Percentiles rank a stretch among this genome's conserved stretches.
Conservation (phyloP, 352 stramenopile species). For the Globisporangium viniferum region DNA sequence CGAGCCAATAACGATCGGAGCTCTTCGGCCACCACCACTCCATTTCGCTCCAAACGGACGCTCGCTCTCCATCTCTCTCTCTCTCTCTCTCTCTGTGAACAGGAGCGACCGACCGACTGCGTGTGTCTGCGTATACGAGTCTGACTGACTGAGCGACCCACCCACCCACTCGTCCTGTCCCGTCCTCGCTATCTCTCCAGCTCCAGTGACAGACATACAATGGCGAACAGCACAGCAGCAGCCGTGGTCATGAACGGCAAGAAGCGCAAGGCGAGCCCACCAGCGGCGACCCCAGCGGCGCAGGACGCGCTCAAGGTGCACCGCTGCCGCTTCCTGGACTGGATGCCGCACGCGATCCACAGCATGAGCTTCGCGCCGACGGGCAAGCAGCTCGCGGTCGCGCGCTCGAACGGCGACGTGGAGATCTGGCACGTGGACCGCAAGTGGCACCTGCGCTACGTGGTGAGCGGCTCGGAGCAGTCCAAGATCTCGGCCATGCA, state of each 20-base stretch:
- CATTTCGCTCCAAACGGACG: conserved; percentile 5
- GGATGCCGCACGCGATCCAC: conserved; percentile 74
- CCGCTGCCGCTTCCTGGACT: conserved; percentile 83
- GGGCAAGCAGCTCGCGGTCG: conserved; percentile 66
- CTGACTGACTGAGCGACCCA: background rate
- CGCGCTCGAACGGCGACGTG: conserved; percentile 74
- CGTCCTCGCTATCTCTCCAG: background rate
- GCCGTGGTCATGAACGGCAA: conserved; percentile 22
- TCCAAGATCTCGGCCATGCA: conserved; percentile 72
- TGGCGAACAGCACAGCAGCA: conserved; percentile 4
- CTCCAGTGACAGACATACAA: background rate
- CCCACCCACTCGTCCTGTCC: no score
- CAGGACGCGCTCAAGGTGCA: conserved; percentile 53
- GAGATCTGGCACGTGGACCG: conserved; percentile 66
- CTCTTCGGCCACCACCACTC: conserved; percentile 1
- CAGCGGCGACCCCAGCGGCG: background rate
- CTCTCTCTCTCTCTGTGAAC: background rate
- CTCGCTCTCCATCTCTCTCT: background rate
- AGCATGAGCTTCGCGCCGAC: conserved; percentile 52
- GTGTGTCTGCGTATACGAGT: no score
- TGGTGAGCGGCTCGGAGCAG: conserved; percentile 58
- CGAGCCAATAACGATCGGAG: background rate
- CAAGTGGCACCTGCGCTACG: conserved; percentile 75
- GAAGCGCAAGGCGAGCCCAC: conserved; percentile 49
- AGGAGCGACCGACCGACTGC: background rate